Evolutionary conservation across 2,329 filamentous ascomycete genomes (phyloP).

Genomic region (Monilinia aucupariae): DNA sequence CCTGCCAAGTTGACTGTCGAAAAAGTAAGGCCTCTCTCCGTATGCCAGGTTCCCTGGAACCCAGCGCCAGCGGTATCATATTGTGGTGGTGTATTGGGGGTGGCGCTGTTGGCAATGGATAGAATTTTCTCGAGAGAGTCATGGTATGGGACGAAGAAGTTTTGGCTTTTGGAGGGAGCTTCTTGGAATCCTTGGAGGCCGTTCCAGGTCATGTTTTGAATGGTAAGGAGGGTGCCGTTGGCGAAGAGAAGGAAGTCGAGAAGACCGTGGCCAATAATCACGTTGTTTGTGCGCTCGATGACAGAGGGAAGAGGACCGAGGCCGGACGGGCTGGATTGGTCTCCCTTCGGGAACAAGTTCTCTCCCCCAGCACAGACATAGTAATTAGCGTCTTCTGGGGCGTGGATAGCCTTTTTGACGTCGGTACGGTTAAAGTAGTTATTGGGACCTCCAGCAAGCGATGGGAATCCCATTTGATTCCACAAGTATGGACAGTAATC

Average conservation of each 20-base stretch:
- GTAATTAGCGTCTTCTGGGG: slow-evolving; percentile 45
- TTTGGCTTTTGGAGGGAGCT: slow-evolving; percentile 20
- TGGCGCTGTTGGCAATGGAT: slow-evolving; percentile 19
- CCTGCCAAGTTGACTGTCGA: slow-evolving; percentile 49
- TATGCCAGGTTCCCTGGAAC: slow-evolving; percentile 47
- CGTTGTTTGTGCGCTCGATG: slow-evolving; percentile 56
- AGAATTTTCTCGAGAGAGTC: slow-evolving; percentile 49
- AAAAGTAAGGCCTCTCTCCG: slow-evolving; percentile 58
- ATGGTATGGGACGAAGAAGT: slow-evolving; percentile 37
- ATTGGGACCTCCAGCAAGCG: slow-evolving; percentile 47
- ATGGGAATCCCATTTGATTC: slow-evolving; percentile 36
- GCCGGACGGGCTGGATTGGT: slow-evolving; percentile 44
- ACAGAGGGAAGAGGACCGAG: slow-evolving; percentile 51
- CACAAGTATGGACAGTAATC: slow-evolving; percentile 39
- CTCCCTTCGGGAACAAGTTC: slow-evolving; percentile 44
- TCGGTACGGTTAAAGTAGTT: slow-evolving; percentile 59
- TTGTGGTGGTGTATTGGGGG: slow-evolving; percentile 20
- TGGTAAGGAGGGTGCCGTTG: slow-evolving; percentile 58
- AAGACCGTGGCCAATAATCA: slow-evolving; percentile 56
- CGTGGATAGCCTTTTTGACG: slow-evolving; percentile 55
- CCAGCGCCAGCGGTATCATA: slow-evolving; percentile 31
- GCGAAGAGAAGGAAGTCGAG: slow-evolving; percentile 57
- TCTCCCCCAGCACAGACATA: slow-evolving; percentile 44
- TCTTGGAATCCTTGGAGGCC: slow-evolving; percentile 58
- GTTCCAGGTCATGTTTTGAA: slow-evolving; percentile 70